These are phyloP conservation scores for Wickerhamomyces sydowiorum DNA, from an alignment of 805 yeast genomes.

Conservation along the genomic window DNA sequence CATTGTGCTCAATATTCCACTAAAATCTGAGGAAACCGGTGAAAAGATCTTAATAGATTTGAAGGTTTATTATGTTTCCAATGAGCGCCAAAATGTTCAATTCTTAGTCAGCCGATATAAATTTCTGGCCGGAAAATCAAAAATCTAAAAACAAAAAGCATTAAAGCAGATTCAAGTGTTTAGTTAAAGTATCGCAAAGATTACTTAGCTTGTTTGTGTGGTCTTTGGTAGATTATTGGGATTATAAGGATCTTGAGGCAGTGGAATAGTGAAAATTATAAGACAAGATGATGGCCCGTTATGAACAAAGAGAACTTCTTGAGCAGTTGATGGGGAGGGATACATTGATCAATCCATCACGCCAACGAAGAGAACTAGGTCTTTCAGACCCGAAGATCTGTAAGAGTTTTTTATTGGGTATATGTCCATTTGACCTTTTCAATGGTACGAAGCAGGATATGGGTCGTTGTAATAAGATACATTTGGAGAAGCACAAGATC, in stretches of 20 bases:
- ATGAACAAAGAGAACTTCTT: conserved; percentile 62
- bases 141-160: too few species aligned
- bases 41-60: too few species aligned
- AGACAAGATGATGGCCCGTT: conserved; percentile 48
- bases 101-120: too few species aligned
- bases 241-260: not conserved
- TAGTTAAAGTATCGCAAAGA: too few species aligned
- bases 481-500: conserved; percentile 65
- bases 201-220: too few species aligned
- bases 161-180: too few species aligned
- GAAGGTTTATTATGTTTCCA: too few species aligned
- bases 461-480: conserved; percentile 75
- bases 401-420: conserved; percentile 75
- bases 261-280: not conserved
- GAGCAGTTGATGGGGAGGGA: conserved; percentile 81
- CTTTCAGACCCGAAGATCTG: conserved; percentile 61
- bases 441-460: conserved; percentile 76
- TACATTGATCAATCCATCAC: conserved; percentile 24
- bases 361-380: conserved; percentile 37
- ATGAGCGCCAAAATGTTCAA: too few species aligned
- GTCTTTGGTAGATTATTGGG: not conserved
- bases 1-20: too few species aligned
- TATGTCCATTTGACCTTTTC: conserved; percentile 82
- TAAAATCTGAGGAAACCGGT: too few species aligned
- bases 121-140: too few species aligned